phyloP scores from a whole-genome alignment of 768 basidiomycete genomes.

The Suillus brevipes region DNA sequence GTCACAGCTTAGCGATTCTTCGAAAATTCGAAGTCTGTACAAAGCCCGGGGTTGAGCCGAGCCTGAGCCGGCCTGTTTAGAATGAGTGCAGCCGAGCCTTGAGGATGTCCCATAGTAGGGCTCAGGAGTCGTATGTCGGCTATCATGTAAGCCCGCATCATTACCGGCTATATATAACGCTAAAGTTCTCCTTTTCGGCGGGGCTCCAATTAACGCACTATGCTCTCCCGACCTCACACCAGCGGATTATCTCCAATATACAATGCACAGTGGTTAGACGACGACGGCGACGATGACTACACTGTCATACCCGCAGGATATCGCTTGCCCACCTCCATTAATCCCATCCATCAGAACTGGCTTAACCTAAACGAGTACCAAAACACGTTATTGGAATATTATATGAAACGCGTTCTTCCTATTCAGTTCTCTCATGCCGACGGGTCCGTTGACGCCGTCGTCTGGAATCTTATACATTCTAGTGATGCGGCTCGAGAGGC shows the following conservation, averaged over 20 bases:
- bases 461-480: conserved; percentile 50
- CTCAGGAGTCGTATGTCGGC: neutral
- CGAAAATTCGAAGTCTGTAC: neutral
- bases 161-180: neutral
- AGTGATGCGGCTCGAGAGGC: conserved; percentile 54
- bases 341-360: conserved; percentile 18
- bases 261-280: conserved; percentile 13
- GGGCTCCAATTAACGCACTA: neutral
- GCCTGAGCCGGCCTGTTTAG: neutral
- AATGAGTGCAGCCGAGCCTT: neutral
- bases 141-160: neutral
- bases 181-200: no score
- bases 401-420: conserved; percentile 61
- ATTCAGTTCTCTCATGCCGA: conserved; percentile 74
- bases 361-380: conserved; percentile 18
- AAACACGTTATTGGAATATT: conserved; percentile 37
- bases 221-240: conserved; percentile 20
- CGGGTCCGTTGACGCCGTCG: conserved; percentile 42
- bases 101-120: neutral
- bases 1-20: neutral
- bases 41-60: neutral
- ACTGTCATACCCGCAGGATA: conserved; percentile 25
- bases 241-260: conserved; percentile 29
- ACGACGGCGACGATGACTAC: conserved; percentile 20
- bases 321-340: conserved; percentile 10